Evolutionary conservation across 2,329 filamentous ascomycete species (phyloP), one percentile per base, ranked within the genome.

Genomic region (Botrytis hyacinthi): DNA sequence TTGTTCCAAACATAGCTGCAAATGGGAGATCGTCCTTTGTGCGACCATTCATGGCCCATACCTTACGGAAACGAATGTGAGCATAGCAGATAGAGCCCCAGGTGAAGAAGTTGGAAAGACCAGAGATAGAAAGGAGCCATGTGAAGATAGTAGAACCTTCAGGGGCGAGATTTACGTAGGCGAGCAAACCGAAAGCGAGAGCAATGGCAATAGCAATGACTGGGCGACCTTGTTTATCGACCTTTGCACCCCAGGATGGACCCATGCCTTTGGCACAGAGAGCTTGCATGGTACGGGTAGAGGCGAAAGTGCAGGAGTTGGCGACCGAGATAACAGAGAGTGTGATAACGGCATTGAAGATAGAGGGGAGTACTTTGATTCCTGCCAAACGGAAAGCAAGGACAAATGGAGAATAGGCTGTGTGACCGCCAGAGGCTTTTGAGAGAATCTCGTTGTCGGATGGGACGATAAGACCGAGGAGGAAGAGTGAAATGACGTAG

Each of bases 261-360:
- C 93, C 94, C 81, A 97, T 94, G 72, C 90, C 88, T 81, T 96
- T 93, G 81, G 97, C 94, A 62, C 94, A 94, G 1, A 98, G 88
- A 18, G 95, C 95, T 61, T 94, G 93, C 9, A 98, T 89, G 4
- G 95, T 98, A 78, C 95, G 91, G 1, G 93, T 96, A 32, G 93
- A 95, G 62, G 94, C 95, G 79, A 97, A 98, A 73, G 98, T 92
- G 77, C 94, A 92, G 16, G 93, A 95, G 83, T 97, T 98, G 73
- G 94, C 94, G 75, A 98, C 95, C 0, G 93, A 97, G 42, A 98
- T 85, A 42, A 97, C 94, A 37, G 94, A 92, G 75, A 97, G 89
- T 81, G 97, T 90, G 81, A 98, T 97, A 76, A 98, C 93, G 40
- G 90, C 90, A 83, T 98, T 98, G 91, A 98, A 97, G 74, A 98